Conservation (phyloP, 768 basidiomycete genomes). For the Lentinula lateritia region DNA sequence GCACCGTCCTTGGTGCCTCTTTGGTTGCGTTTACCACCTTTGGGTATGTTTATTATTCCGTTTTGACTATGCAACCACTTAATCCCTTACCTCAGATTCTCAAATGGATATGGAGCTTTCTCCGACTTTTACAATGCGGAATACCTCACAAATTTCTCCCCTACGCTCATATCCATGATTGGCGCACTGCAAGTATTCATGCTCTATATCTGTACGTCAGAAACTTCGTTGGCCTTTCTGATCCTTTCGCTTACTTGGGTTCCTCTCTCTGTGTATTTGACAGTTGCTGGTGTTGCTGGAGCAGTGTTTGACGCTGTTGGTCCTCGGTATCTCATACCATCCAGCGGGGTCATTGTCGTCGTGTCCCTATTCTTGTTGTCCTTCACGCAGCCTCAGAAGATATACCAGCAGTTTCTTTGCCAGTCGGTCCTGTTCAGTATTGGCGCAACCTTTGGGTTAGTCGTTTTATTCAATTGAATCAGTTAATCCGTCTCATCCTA, state of each 20-base stretch:
- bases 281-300: conserved; percentile 16
- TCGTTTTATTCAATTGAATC: not conserved
- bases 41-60: not conserved
- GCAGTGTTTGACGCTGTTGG: conserved; percentile 18
- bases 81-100: conserved; percentile 7
- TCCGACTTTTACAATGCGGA: conserved; percentile 25
- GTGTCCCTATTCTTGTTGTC: conserved; percentile 21
- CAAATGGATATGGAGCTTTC: conserved; percentile 30
- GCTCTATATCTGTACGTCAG: conserved; percentile 14
- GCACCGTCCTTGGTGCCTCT: conserved; percentile 1
- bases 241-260: not conserved
- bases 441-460: conserved; percentile 15
- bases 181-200: conserved; percentile 23
- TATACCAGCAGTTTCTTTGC: conserved; percentile 22
- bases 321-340: conserved; percentile 17
- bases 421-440: conserved; percentile 19
- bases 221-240: not conserved
- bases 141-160: conserved; percentile 21
- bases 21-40: conserved; percentile 7
- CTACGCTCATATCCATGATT: conserved; percentile 23
- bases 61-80: not conserved
- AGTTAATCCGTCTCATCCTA: not conserved
- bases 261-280: not conserved
- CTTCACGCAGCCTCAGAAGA: conserved; percentile 18
- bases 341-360: conserved; percentile 16